phyloP scores from a whole-genome alignment of 202 grass and related monocot genomes.

The Hordeum pubiflorum region DNA sequence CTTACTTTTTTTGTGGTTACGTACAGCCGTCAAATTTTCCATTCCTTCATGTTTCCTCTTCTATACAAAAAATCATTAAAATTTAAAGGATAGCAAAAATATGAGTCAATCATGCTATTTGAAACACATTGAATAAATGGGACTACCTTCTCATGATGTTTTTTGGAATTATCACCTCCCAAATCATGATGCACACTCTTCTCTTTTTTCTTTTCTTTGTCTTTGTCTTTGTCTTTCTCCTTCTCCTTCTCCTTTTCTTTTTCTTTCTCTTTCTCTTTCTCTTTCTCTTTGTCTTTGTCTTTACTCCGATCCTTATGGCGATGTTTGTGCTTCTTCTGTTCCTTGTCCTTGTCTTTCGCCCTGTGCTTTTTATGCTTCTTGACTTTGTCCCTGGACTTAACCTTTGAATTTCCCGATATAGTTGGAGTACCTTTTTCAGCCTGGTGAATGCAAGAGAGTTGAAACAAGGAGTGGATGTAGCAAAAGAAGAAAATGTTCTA shows the following conservation, averaged over 20 bases:
- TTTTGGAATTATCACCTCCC: conserved; percentile 57
- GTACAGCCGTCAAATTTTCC: conserved; percentile 33
- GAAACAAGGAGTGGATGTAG: neutral
- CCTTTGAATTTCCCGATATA: conserved; percentile 63
- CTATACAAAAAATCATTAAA: conserved; percentile 22
- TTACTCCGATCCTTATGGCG: conserved; percentile 70
- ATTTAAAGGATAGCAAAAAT: conserved; percentile 20
- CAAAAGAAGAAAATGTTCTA: conserved; percentile 13
- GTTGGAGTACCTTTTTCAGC: conserved; percentile 81
- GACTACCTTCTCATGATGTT: conserved; percentile 69
- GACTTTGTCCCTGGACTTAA: conserved; percentile 65
- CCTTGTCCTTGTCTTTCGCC: conserved; percentile 65
- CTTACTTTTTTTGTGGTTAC: conserved; percentile 63
- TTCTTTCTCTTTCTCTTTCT: conserved; percentile 49
- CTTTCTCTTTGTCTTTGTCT: conserved; percentile 65
- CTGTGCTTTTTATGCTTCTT: conserved; percentile 77
- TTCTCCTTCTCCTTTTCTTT: conserved; percentile 37
- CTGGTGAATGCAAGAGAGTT: conserved; percentile 32
- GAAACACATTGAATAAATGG: neutral
- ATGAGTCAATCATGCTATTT: neutral
- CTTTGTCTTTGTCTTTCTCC: conserved; percentile 38
- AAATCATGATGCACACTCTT: conserved; percentile 72
- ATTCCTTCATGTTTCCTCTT: conserved; percentile 58
- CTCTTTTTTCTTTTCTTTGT: conserved; percentile 52
- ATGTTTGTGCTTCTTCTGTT: conserved; percentile 93